Evolutionary conservation across 202 grass and related monocot species (phyloP), one percentile per base, ranked within the genome.

Genomic region (Setaria italica): DNA sequence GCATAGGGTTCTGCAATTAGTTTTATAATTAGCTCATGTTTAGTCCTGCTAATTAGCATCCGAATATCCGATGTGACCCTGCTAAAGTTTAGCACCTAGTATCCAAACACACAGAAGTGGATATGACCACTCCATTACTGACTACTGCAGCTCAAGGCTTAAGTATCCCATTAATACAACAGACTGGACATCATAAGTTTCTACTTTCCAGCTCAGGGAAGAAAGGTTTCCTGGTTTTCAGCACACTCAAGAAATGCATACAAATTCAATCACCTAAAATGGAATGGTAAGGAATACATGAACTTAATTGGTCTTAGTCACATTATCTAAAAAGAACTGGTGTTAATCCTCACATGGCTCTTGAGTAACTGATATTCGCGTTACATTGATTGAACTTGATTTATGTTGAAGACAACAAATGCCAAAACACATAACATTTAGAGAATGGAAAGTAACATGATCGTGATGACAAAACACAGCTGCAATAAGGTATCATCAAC

Each of bases 401-500:
- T 69, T 68, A 14, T 11, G 30, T 67, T 6, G 8, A 55, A 76
- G 11, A 73, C 11, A 79, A 13, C 9, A 73, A 62, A 62, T 62
- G 42, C 34, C 1, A 63, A 75, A 50, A 85, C 65, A 20, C 7
- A 51, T 14, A 54, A 72, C 3, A 73, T 3, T 5, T 29, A 67
- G 1, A 60, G 6, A 70, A 78, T 16, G 15, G 20, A 86, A 32
- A 37, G 46, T 67, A 51, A 43, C 43, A 75, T 1, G 15, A 15
- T 59, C 30, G 13, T 19, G 64, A 15, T 59, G 66, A 37, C n/a
- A 33, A 56, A 85, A 77, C 35, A 69, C 11, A 76, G 43, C 34
- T 76, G 88, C 80, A 74, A 74, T 34, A 47, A 41, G 20, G 73
- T 39, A 86, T 64, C 21, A 58, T 47, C 69, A 80, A 67, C 34